Conservation (phyloP, 139 green algal species). For the Picochlorum costavermella region DNA sequence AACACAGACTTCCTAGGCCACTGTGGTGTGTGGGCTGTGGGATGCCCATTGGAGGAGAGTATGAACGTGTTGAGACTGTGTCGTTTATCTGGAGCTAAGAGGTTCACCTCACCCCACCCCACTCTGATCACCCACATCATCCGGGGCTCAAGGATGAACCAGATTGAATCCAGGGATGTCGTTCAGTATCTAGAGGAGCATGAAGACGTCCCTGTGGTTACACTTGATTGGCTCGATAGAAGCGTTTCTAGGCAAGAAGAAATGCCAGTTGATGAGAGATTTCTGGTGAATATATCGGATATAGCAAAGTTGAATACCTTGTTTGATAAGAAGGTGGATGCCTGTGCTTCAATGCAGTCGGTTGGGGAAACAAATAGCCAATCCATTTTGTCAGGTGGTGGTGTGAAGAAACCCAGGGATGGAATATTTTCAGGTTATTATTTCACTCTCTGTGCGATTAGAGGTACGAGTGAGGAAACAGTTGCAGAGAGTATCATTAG, state of each 20-base stretch:
- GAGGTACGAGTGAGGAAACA: conserved; percentile 1
- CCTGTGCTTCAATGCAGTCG: background rate
- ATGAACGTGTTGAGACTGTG: conserved; percentile 19
- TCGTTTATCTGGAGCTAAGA: conserved; percentile 22
- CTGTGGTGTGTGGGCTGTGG: conserved; percentile 14
- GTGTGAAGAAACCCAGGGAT: background rate
- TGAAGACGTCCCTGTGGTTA: conserved; percentile 16
- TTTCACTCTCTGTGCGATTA: conserved; percentile 36
- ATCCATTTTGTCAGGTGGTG: background rate
- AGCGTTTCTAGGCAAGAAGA: background rate
- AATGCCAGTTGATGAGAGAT: conserved; percentile 10
- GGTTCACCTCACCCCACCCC: conserved; percentile 14
- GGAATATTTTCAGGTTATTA: conserved; percentile 23
- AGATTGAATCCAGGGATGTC: conserved; percentile 3
- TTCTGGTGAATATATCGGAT: background rate
- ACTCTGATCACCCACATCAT: conserved; percentile 28
- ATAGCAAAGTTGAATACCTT: background rate
- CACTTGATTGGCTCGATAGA: conserved; percentile 31
- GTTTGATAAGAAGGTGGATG: background rate
- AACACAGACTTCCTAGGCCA: conserved; percentile 21
- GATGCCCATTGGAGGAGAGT: conserved; percentile 23
- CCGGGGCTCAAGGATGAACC: conserved; percentile 9
- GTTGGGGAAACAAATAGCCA: background rate
- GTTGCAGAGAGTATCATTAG: conserved; percentile 11
- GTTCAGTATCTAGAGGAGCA: conserved; percentile 7